Conservation (phyloP, 768 basidiomycete species). For the Chalciporus pseudorubinellus region DNA sequence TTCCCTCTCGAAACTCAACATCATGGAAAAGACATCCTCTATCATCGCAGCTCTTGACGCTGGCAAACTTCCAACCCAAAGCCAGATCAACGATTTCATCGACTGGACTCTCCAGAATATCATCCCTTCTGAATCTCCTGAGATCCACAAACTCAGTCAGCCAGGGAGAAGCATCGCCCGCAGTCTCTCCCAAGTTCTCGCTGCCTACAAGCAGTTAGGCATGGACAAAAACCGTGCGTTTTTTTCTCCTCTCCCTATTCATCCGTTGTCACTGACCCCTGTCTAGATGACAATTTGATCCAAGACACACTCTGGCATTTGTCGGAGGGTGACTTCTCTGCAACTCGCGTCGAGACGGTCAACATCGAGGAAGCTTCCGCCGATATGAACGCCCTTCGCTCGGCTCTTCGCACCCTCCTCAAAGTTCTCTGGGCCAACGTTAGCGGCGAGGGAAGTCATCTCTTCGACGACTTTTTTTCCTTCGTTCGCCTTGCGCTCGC, state of each 20-base stretch:
- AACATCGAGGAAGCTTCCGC: slow-evolving; percentile 45
- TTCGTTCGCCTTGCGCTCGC: slow-evolving; percentile 63
- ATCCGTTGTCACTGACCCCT: not conserved
- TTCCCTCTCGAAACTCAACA: not conserved
- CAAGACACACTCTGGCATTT: slow-evolving; percentile 70
- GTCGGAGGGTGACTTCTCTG: slow-evolving; percentile 48
- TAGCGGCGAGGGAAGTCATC: slow-evolving; percentile 49
- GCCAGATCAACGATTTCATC: slow-evolving; percentile 52
- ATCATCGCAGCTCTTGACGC: slow-evolving; percentile 66
- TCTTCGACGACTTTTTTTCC: slow-evolving; percentile 63
- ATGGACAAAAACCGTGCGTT: slow-evolving; percentile 55
- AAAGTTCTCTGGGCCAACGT: slow-evolving; percentile 53
- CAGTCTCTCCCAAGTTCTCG: slow-evolving; percentile 51
- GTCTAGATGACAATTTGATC: slow-evolving; percentile 57
- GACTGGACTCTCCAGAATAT: slow-evolving; percentile 53
- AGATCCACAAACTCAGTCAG: slow-evolving; percentile 45
- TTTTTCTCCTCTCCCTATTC: not conserved
- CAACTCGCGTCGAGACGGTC: slow-evolving; percentile 35
- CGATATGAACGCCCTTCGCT: slow-evolving; percentile 51
- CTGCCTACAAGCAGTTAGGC: slow-evolving; percentile 54
- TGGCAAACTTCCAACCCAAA: slow-evolving; percentile 65
- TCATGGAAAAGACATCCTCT: slow-evolving; percentile 64
- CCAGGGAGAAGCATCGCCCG: slow-evolving; percentile 53
- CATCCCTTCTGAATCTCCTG: slow-evolving; percentile 41
- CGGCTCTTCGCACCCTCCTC: slow-evolving; percentile 49